Evolutionary conservation across 108 stramenopile genomes (phyloP), one percentile per base, ranked within the genome.

Genomic region (Cyclotella atomus): DNA sequence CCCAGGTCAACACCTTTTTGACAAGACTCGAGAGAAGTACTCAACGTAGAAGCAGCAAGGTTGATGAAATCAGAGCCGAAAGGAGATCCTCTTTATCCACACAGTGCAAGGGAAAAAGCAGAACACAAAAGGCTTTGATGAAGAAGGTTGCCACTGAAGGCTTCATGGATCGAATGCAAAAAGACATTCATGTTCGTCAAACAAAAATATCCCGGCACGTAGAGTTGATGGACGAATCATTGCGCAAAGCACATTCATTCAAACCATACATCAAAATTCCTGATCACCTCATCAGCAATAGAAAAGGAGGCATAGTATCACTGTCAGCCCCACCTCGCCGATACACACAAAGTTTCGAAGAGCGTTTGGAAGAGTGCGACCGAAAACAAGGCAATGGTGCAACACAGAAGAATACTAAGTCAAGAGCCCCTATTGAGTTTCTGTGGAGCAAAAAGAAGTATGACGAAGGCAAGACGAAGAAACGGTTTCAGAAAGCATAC

Each of bases 111-210:
- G 46, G 34, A 36, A 61, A 34, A 19, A 72, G 60, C 28, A 53
- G n/a, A 29, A 47, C 44, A 1, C 61, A 72, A 34, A 4, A 72
- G 60, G 29, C 24, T 53, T 50, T 72, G 0, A 50, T 36, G 44
- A 21, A 53, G n/a, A 72, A 38, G 43, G 61, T 54, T 15, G 50
- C 60, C 0, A 12, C 19, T 16, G 50, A 72, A 8, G 60, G 60
- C 16, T 72, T 72, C 23, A 36, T 38, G 44, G 34, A 19, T 6
- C 3, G 71, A 53, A 72, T 62, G 71, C 47, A 60, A 15, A 72
- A 44, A 34, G 71, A 72, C 53, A 33, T 72, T 1, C 16, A 19
- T 17, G 50, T 21, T 33, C 47, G 71, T 20, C 28, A 62, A 21
- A 45, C 59, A n/a, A 72, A 72, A 29, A 28, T 63, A 41, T 21